These are phyloP conservation scores for Casaregolazyma lundiana DNA, from an alignment of 1,139 yeast genomes.

Conservation along the genomic window DNA sequence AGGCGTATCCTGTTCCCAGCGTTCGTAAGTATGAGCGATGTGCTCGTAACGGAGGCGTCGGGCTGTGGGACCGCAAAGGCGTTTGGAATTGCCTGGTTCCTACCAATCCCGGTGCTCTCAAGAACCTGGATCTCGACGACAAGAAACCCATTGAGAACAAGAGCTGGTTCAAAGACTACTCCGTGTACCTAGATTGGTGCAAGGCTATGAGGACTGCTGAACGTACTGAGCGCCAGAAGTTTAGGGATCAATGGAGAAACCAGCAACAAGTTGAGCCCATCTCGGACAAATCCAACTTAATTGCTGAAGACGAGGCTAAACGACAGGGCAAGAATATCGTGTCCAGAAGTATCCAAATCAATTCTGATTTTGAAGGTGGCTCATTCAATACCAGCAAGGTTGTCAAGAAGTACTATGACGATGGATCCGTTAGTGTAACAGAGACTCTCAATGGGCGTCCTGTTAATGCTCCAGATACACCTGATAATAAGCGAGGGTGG, in stretches of 20 bases:
- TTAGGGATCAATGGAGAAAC: conserved; percentile 12
- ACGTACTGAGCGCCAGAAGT: conserved; percentile 29
- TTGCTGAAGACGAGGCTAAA: conserved; percentile 24
- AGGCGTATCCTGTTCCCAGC: conserved; percentile 55
- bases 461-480: neutral
- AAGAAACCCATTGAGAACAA: conserved; percentile 14
- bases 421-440: conserved; percentile 52
- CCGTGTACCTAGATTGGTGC: conserved; percentile 66
- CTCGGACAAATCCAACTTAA: neutral
- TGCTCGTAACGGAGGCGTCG: conserved; percentile 55
- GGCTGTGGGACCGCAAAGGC: conserved; percentile 75
- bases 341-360: conserved; percentile 48
- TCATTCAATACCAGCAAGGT: conserved; percentile 52
- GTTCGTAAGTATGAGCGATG: conserved; percentile 59
- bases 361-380: conserved; percentile 43
- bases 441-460: conserved; percentile 22
- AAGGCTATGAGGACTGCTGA: conserved; percentile 47
- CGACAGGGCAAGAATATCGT: conserved; percentile 39
- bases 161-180: conserved; percentile 55
- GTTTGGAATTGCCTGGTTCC: conserved; percentile 89
- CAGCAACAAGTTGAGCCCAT: conserved; percentile 8
- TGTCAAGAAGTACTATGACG: conserved; percentile 52
- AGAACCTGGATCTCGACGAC: conserved; percentile 8
- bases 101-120: conserved; percentile 24
- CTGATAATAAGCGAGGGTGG: conserved; percentile 25